phyloP scores from a whole-genome alignment of 1,139 yeast species.

The Oligophagozyma castellii region DNA sequence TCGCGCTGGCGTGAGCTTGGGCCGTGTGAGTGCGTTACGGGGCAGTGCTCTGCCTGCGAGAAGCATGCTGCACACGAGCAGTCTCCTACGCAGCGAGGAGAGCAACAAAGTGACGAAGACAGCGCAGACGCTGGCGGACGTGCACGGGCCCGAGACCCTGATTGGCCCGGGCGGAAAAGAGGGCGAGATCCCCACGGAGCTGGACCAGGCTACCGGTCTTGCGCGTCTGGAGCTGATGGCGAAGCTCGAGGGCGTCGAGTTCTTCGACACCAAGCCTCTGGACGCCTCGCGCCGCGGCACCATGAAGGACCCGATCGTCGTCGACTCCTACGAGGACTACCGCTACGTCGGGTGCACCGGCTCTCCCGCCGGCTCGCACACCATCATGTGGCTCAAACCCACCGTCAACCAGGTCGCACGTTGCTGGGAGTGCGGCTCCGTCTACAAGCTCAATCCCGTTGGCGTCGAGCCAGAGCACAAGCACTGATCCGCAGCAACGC shows the following conservation, averaged over 20 bases:
- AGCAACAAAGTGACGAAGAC: constrained; percentile 35
- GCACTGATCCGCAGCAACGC: no score
- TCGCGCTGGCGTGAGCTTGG: constrained; percentile 15
- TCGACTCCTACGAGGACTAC: constrained; percentile 83
- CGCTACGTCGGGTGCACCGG: constrained; percentile 98
- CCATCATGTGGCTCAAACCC: constrained; percentile 88
- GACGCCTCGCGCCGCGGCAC: constrained; percentile 85
- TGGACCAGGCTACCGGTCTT: constrained; percentile 96
- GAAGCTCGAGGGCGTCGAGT: constrained; percentile 89
- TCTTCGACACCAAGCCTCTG: constrained; percentile 84
- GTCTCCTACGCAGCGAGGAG: no score
- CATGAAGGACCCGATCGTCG: constrained; percentile 69
- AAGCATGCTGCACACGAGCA: constrained; percentile 16
- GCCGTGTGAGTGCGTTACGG: no score
- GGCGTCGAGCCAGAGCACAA: constrained; percentile 60
- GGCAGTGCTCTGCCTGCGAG: no score
- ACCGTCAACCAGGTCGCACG: constrained; percentile 73
- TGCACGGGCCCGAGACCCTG: constrained; percentile 66
- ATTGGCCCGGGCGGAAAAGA: constrained; percentile 80
- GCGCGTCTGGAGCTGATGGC: constrained; percentile 93
- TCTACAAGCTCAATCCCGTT: constrained; percentile 76
- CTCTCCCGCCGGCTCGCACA: constrained; percentile 84
- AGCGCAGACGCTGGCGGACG: constrained; percentile 61
- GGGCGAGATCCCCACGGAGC: constrained; percentile 81
- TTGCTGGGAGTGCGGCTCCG: constrained; percentile 99